These are phyloP conservation scores for Podosphaera xanthii DNA, from an alignment of 2,329 filamentous ascomycete species.

Conservation along the genomic window DNA sequence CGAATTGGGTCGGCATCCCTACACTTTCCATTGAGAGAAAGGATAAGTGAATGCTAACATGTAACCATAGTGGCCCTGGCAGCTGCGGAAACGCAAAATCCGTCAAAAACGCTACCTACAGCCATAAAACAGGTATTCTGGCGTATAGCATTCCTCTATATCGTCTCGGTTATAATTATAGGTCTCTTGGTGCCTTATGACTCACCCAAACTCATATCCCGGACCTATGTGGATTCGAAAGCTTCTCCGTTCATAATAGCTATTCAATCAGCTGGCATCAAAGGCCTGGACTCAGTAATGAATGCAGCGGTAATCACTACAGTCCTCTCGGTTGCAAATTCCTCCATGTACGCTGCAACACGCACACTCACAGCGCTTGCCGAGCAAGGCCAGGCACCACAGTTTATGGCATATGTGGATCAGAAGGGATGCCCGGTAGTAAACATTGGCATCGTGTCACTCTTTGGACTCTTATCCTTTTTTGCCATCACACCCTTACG, in stretches of 20 bases:
- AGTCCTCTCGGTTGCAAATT: slow-evolving; percentile 79
- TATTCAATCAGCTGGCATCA: slow-evolving; percentile 63
- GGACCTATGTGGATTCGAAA: slow-evolving; percentile 37
- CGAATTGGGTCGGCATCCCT: slow-evolving; percentile 30
- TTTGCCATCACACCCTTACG: slow-evolving; percentile 37
- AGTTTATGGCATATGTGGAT: slow-evolving; percentile 59
- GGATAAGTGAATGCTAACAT: neutral
- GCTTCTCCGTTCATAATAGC: slow-evolving; percentile 89
- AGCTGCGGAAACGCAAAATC: slow-evolving; percentile 59
- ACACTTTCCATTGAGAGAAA: neutral
- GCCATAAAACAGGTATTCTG: slow-evolving; percentile 94
- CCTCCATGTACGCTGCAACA: slow-evolving; percentile 73
- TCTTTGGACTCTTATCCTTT: slow-evolving; percentile 53
- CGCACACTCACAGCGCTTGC: slow-evolving; percentile 75
- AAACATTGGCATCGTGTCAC: slow-evolving; percentile 42
- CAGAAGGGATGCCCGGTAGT: slow-evolving; percentile 57
- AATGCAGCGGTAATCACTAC: slow-evolving; percentile 83
- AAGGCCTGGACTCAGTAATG: slow-evolving; percentile 67
- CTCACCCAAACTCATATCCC: slow-evolving; percentile 36
- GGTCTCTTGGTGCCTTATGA: slow-evolving; percentile 62
- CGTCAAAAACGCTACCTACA: slow-evolving; percentile 57
- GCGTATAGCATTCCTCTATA: slow-evolving; percentile 79
- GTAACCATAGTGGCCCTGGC: slow-evolving; percentile 31
- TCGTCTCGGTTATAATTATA: slow-evolving; percentile 59
- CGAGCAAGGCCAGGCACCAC: slow-evolving; percentile 66